phyloP scores from a whole-genome alignment of 78 protist species.

The Guillardia theta region DNA sequence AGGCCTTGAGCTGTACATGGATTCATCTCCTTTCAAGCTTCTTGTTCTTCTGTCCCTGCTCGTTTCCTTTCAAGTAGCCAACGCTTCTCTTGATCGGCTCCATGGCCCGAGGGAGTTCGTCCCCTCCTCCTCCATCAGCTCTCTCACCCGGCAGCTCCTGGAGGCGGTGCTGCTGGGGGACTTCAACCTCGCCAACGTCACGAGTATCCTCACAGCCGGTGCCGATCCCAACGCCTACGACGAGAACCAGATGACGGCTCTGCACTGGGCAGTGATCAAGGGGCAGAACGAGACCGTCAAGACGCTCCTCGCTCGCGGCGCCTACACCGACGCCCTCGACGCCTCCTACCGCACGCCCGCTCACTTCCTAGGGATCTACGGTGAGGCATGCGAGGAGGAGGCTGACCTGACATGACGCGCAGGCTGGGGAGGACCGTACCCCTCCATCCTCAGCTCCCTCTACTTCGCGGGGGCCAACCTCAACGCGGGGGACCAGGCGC shows the following conservation, averaged over 20 bases:
- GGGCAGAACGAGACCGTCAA: background rate
- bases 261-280: constrained; percentile 18
- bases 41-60: background rate
- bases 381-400: background rate
- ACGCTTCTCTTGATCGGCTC: background rate
- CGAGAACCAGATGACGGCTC: background rate
- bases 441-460: background rate
- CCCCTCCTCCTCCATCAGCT: background rate
- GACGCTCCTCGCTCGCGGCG: background rate
- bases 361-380: background rate
- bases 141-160: background rate
- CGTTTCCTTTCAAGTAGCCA: background rate
- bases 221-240: background rate
- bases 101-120: background rate
- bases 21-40: background rate
- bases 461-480: background rate
- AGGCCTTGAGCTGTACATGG: no score
- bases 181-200: background rate
- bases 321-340: background rate
- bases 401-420: background rate
- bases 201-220: background rate
- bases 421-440: background rate
- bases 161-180: background rate
- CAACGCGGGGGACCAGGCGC: background rate
- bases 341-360: background rate